Conservation (phyloP, 164 flowering plant genomes). For the Brasenia schreberi region DNA sequence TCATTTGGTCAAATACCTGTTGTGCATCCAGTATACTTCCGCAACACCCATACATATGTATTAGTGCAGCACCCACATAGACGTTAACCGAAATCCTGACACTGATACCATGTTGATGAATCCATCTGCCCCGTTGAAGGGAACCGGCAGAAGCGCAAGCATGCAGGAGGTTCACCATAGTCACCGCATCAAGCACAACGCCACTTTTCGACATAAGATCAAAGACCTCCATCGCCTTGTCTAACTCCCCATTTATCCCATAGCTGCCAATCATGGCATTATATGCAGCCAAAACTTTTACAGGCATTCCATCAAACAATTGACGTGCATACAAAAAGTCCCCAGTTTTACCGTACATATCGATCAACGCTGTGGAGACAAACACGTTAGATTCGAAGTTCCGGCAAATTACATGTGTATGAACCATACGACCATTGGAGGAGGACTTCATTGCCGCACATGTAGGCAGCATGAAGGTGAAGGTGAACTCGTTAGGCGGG, state of each 20-base stretch:
- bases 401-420: not conserved
- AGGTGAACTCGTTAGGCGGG: conserved; percentile 12
- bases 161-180: conserved; percentile 10
- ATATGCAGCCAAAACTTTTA: conserved; percentile 5
- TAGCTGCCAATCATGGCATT: conserved; percentile 14
- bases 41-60: conserved; percentile 12
- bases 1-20: conserved; percentile 7
- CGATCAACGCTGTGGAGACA: conserved; percentile 10
- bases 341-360: conserved; percentile 13
- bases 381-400: conserved; percentile 7
- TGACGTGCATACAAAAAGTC: conserved; percentile 3
- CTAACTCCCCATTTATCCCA: conserved; percentile 9
- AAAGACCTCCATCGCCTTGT: conserved; percentile 10
- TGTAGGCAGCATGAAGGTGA: conserved; percentile 9
- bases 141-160: conserved; percentile 11
- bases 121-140: conserved; percentile 14
- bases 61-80: conserved; percentile 10
- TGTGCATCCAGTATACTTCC: conserved; percentile 9
- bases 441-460: conserved; percentile 8
- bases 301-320: conserved; percentile 13
- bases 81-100: conserved; percentile 2
- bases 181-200: conserved; percentile 6
- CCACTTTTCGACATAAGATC: conserved; percentile 6
- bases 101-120: conserved; percentile 7
- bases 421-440: conserved; percentile 6